Conservation (phyloP, 306 rosid species). For the Quercus bicolor region DNA sequence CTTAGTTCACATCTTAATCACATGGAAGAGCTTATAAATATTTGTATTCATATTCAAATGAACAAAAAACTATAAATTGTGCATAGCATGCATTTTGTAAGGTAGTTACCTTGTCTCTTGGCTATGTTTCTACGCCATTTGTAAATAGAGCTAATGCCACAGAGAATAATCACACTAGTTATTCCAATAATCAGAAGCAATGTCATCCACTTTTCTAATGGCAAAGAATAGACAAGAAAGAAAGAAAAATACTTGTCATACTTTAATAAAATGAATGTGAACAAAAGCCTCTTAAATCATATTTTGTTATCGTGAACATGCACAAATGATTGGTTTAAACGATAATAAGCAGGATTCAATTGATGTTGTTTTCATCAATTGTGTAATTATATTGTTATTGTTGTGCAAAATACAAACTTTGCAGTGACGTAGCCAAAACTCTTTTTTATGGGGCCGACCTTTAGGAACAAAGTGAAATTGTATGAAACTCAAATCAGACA, state of each 20-base stretch:
- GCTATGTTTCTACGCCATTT: not conserved
- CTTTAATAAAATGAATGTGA: not conserved
- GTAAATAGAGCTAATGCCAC: not conserved
- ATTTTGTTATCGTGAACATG: too few relatives aligned
- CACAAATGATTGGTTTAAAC: not conserved
- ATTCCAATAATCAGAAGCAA: too few relatives aligned
- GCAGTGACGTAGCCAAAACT: too few relatives aligned
- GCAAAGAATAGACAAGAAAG: not conserved
- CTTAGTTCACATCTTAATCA: not conserved
- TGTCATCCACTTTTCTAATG: not conserved
- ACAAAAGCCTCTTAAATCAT: not conserved
- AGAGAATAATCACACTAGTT: not conserved
- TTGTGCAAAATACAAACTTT: not conserved
- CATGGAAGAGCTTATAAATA: not conserved
- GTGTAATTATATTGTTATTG: not conserved
- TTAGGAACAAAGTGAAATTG: too few relatives aligned
- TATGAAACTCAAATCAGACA: too few relatives aligned
- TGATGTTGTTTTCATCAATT: not conserved
- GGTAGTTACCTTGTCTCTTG: conserved; percentile 16
- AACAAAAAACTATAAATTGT: not conserved
- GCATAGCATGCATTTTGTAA: not conserved
- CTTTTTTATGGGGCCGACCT: too few relatives aligned
- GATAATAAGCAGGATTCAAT: not conserved
- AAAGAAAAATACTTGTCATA: not conserved
- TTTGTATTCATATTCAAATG: not conserved